phyloP scores from a whole-genome alignment of 177 flowering plant genomes.

The Telopea speciosissima region DNA sequence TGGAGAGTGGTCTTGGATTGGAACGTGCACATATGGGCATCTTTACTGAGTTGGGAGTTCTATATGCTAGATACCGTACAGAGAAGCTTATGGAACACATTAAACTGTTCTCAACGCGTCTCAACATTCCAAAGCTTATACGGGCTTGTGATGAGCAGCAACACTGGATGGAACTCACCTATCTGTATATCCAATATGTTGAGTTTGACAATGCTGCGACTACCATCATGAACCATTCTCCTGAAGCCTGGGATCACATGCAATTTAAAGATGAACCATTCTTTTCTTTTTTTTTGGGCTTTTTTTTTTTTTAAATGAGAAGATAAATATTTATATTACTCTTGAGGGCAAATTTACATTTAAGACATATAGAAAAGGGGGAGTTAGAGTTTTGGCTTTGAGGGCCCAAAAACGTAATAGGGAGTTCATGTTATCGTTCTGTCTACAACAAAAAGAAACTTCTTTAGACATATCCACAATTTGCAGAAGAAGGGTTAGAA shows the following conservation, averaged over 20 bases:
- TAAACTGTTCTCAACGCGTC: slow-evolving; percentile 88
- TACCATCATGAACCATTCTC: slow-evolving; percentile 97
- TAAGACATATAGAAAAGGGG: too few relatives aligned
- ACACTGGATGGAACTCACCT: slow-evolving; percentile 95
- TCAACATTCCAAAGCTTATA: slow-evolving; percentile 94
- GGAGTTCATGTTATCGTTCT: too few relatives aligned
- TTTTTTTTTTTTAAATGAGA: too few relatives aligned
- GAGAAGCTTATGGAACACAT: slow-evolving; percentile 99
- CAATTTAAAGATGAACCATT: slow-evolving; percentile 98
- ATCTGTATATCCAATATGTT: slow-evolving; percentile 86
- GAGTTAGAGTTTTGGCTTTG: too few relatives aligned
- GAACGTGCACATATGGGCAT: slow-evolving; percentile 99
- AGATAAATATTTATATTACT: too few relatives aligned
- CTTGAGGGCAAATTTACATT: too few relatives aligned
- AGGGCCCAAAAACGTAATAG: too few relatives aligned
- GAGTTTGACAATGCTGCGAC: slow-evolving; percentile 99
- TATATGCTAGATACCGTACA: slow-evolving; percentile 92
- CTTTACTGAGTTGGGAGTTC: slow-evolving; percentile 91
- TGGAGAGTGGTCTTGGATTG: slow-evolving; percentile 98
- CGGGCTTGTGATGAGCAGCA: slow-evolving; percentile 97
- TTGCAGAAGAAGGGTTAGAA: too few relatives aligned
- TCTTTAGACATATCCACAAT: too few relatives aligned
- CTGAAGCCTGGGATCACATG: slow-evolving; percentile 99
- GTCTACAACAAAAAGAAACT: too few relatives aligned
- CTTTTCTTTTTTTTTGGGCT: too few relatives aligned